A percentile compares a stretch with the other conserved stretches of the same genome.
Evolutionary conservation across 768 basidiomycete species (phyloP).

Genomic region (Mycena crocata): DNA sequence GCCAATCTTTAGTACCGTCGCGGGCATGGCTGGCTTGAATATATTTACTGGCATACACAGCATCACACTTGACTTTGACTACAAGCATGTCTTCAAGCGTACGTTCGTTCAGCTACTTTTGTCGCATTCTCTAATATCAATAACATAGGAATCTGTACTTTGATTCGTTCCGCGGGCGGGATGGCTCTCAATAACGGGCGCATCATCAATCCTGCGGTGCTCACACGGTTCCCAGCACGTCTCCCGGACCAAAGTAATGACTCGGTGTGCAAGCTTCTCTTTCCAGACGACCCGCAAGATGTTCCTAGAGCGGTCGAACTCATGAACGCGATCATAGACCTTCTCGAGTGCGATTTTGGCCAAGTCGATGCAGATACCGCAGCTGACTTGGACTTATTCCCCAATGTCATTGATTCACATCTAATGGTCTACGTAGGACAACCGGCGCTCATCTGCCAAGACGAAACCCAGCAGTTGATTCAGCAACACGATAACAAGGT

Average conservation of each 20-base stretch:
- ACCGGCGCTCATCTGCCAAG: slow-evolving; percentile 11
- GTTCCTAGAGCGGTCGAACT: background rate
- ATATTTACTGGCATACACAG: background rate
- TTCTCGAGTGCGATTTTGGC: background rate
- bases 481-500: slow-evolving; percentile 6
- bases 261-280: background rate
- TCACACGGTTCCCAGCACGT: slow-evolving; percentile 23
- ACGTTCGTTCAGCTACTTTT: background rate
- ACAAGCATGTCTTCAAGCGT: background rate
- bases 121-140: background rate
- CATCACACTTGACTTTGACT: background rate
- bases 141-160: slow-evolving; percentile 22
- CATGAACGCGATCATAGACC: background rate
- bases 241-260: background rate
- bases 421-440: background rate
- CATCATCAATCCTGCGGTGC: slow-evolving; percentile 35
- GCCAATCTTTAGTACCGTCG: background rate
- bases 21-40: background rate
- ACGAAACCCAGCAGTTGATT: slow-evolving; percentile 2
- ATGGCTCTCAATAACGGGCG: slow-evolving; percentile 9
- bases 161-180: slow-evolving; percentile 3
- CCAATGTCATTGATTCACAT: background rate
- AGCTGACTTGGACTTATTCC: no score
- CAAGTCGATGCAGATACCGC: background rate
- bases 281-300: background rate